phyloP scores from a whole-genome alignment of 306 rosid species.

The Quercus ilex region DNA sequence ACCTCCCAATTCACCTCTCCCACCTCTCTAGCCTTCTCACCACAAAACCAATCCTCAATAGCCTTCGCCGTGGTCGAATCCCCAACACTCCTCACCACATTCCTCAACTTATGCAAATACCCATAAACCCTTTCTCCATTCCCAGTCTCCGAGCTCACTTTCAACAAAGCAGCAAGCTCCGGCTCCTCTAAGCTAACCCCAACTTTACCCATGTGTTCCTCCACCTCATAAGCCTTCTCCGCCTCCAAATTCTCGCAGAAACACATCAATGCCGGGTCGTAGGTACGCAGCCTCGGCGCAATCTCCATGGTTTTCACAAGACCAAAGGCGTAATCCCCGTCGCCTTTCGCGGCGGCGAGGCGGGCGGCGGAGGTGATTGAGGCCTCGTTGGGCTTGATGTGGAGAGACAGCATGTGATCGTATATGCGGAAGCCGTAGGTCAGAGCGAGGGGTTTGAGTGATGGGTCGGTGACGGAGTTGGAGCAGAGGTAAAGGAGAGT shows the following conservation, averaged over 20 bases:
- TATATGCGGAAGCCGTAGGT: conserved; percentile 62
- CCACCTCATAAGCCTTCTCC: conserved; percentile 77
- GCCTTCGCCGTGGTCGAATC: conserved; percentile 42
- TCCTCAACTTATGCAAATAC: conserved; percentile 75
- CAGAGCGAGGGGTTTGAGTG: conserved; percentile 38
- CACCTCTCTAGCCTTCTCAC: conserved; percentile 40
- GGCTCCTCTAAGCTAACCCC: conserved; percentile 62
- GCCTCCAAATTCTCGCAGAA: conserved; percentile 62
- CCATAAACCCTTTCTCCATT: conserved; percentile 61
- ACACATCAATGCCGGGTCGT: conserved; percentile 63
- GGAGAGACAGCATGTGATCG: conserved; percentile 44
- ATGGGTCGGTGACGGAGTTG: conserved; percentile 43
- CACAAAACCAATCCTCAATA: conserved; percentile 74
- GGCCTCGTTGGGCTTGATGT: conserved; percentile 69
- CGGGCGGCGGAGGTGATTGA: conserved; percentile 68
- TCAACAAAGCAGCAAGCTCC: conserved; percentile 63
- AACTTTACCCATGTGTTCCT: conserved; percentile 46
- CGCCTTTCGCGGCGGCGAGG: conserved; percentile 67
- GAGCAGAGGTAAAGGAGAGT: conserved; percentile 87
- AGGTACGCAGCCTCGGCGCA: conserved; percentile 63
- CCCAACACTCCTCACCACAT: conserved; percentile 48
- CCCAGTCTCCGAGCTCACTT: conserved; percentile 51
- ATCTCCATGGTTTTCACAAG: conserved; percentile 48
- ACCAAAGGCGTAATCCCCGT: conserved; percentile 55
- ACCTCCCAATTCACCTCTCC: conserved; percentile 42